Evolutionary conservation across 2,329 filamentous ascomycete genomes (phyloP), one percentile per base, ranked within the genome.

Genomic region (Fusarium coffeatum): DNA sequence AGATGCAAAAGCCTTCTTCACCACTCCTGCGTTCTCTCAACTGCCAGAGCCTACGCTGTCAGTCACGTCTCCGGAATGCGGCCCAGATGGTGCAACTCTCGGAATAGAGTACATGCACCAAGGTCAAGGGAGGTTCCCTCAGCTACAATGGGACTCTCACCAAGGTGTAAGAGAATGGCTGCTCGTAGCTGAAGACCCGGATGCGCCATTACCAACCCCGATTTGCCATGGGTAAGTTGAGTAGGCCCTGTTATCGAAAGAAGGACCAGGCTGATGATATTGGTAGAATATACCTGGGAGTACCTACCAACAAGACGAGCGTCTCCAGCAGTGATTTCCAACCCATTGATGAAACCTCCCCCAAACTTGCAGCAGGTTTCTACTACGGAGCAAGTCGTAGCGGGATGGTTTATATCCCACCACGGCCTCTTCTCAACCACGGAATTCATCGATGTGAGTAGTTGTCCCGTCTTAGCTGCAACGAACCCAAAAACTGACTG

Each of bases 401-500:
- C 5, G 79, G 79, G 1, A 76, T 32, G 6, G 72, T 85, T 1
- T 87, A 86, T 64, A 78, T 82, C 6, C 78, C 82, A 1, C 84
- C 86, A 2, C 74, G 79, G 15, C 84, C 85, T 20, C 74, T 85
- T 34, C 71, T 84, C 55, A 85, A 85, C 27, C 83, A 87, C 68
- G 85, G 86, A 0, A 79, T 80, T 23, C 85, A 88, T 74, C 78
- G 85, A 59, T 88, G 81, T 82, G 73, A 77, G 80, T 72, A 30
- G n/a, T 8, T 18, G 7, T 22, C 18, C 10, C 6, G 25, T 16
- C 10, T 32, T 46, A n/a, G n/a, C 15, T 11, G 8, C 4, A 5
- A 20, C 4, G 6, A 25, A 46, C 15, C 12, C 18, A 15, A 42
- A 7, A 34, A 25, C 49, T 64, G 37, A 67, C 22, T 15, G 11